Evolutionary conservation across 129 eudicot genomes (phyloP), one percentile per base, ranked within the genome.

Genomic region (Smallanthus sonchifolius): DNA sequence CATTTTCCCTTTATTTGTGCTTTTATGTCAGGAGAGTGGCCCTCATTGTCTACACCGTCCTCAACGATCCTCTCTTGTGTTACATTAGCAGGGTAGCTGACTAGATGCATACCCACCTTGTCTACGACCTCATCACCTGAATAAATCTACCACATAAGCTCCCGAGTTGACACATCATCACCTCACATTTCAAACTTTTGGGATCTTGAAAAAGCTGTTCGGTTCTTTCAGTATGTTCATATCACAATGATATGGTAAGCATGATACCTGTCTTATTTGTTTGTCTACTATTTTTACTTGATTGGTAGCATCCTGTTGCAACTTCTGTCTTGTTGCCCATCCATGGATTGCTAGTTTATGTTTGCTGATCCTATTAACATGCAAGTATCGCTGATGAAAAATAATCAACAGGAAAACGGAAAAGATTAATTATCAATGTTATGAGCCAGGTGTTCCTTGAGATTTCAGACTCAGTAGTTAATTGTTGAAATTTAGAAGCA

Each of bases 341-440:
- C 99, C 99, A 94, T 90, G 66, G 97, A 94, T 67, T 96, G 75
- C 42, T 94, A 96, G 87, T 94, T 94, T 65, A 94, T 72, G 72
- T 94, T 94, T 38, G 99, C 99, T 6, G 99, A 94, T 76, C 99
- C 99, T 67, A 94, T 88, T 48, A 94, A 49, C 75, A 94, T 77
- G 83, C 91, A 94, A 11, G 37, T 81, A 55, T 94, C 99, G 52
- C 99, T 77, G 91, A 97, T 94, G 83, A 14, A 72, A 73, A 68
- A 56, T 9, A 45, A 37, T 28, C 35, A 63, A 52, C 37, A 30
- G 35, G 72, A 4, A 28, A 63, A 40, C 4, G 6, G 6, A 59
- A 24, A 38, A 35, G 14, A 7, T 74, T 77, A 64, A 60, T 45
- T 1, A 45, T 4, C 51, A 45, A 7, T 45, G 51, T 45, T 11